These are phyloP conservation scores for Aspergillus sp. DNA, from an alignment of 2,329 filamentous ascomycete genomes.

Conservation along the genomic window DNA sequence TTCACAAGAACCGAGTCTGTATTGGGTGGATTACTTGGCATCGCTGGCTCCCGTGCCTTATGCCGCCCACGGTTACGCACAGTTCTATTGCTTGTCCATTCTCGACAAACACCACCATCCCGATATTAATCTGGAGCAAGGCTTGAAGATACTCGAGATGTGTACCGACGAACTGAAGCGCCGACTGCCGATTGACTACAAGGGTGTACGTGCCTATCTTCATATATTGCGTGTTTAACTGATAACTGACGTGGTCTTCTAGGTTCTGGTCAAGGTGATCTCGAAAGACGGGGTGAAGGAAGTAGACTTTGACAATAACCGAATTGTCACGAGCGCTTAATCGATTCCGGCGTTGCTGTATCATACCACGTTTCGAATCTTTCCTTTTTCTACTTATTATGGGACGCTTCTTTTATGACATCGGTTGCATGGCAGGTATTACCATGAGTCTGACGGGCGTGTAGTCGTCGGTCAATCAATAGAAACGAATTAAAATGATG, in stretches of 20 bases:
- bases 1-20: conserved; percentile 81
- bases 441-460: conserved; percentile 11
- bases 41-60: conserved; percentile 83
- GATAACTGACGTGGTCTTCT: conserved; percentile 8
- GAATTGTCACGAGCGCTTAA: conserved; percentile 45
- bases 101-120: conserved; percentile 98
- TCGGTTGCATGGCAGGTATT: conserved; percentile 18
- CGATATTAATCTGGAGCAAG: conserved; percentile 80
- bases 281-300: conserved; percentile 89
- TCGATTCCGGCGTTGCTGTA: conserved; percentile 23
- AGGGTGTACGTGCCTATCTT: conserved; percentile 61
- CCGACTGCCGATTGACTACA: conserved; percentile 96
- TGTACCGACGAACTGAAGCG: conserved; percentile 97
- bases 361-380: conserved; percentile 25
- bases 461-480: conserved; percentile 8
- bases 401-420: conserved; percentile 18
- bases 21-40: conserved; percentile 97
- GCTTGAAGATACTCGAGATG: conserved; percentile 85
- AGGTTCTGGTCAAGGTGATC: conserved; percentile 71
- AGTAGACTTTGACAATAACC: conserved; percentile 77
- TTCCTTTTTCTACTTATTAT: conserved; percentile 16
- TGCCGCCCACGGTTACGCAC: conserved; percentile 94
- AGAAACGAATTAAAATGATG: conserved; percentile 12
- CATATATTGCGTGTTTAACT: not conserved
- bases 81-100: conserved; percentile 98